Percentiles rank a stretch among this genome's conserved stretches.
Evolutionary conservation across 768 basidiomycete genomes (phyloP).

Genomic region (Amanita thiersii): DNA sequence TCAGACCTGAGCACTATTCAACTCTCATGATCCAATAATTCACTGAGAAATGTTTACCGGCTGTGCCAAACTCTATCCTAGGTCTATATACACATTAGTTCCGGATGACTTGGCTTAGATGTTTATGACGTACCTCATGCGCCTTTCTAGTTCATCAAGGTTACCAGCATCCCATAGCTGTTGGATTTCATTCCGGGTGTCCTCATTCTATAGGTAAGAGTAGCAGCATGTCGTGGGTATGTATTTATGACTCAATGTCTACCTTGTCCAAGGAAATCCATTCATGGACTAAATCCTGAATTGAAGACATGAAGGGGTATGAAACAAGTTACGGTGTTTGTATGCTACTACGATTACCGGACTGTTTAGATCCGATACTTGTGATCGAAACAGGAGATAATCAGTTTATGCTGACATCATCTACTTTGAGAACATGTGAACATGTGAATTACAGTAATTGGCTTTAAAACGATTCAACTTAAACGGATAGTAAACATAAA

Average conservation of each 20-base stretch:
- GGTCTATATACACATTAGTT: constrained; percentile 26
- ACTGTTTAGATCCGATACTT: no score
- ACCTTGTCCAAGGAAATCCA: constrained; percentile 46
- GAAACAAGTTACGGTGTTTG: no score
- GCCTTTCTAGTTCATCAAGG: constrained; percentile 40
- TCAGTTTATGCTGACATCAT: no score
- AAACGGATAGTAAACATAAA: constrained; percentile 7
- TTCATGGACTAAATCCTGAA: constrained; percentile 38
- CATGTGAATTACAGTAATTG: no score
- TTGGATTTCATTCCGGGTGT: constrained; percentile 41
- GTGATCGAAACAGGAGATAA: no score
- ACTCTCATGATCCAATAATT: not conserved
- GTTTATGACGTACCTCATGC: constrained; percentile 37
- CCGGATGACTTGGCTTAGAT: not conserved
- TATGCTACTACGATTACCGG: no score
- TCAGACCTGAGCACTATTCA: constrained; percentile 39
- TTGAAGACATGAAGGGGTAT: constrained; percentile 16
- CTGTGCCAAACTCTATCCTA: constrained; percentile 84
- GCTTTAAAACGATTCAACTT: not conserved
- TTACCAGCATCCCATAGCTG: constrained; percentile 33
- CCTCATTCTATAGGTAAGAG: constrained; percentile 34
- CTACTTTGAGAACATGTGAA: no score
- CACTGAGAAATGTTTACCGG: constrained; percentile 37
- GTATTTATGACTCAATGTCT: constrained; percentile 2
- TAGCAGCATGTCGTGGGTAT: constrained; percentile 1